Conservation (phyloP, 495 filamentous ascomycete species). For the Venustampulla echinocandica region DNA sequence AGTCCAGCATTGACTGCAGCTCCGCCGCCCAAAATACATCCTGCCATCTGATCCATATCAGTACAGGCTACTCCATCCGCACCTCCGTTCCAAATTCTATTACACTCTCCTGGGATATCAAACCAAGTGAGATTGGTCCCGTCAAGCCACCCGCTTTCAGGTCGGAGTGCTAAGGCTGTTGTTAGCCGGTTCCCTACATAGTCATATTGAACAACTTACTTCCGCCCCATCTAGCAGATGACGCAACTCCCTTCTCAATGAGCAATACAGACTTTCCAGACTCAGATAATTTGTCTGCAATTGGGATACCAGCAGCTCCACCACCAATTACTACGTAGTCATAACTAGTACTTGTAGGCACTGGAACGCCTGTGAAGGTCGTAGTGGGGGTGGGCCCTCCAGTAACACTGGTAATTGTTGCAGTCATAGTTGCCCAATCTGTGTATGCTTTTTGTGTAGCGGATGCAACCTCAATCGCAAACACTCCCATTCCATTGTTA, state of each 20-base stretch:
- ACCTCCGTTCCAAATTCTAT: slow-evolving; percentile 53
- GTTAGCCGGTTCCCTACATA: slow-evolving; percentile 8
- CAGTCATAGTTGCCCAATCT: slow-evolving; percentile 40
- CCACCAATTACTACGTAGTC: slow-evolving; percentile 63
- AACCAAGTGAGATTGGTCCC: slow-evolving; percentile 64
- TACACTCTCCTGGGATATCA: slow-evolving; percentile 73
- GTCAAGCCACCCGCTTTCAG: slow-evolving; percentile 45
- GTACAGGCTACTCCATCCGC: slow-evolving; percentile 55
- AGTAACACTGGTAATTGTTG: slow-evolving; percentile 22
- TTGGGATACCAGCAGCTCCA: slow-evolving; percentile 56
- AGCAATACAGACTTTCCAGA: slow-evolving; percentile 55
- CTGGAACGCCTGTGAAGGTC: slow-evolving; percentile 30
- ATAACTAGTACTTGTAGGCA: slow-evolving; percentile 39
- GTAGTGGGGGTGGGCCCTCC: slow-evolving; percentile 27
- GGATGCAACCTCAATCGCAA: slow-evolving; percentile 28
- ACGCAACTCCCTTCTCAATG: slow-evolving; percentile 56
- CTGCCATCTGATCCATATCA: slow-evolving; percentile 65
- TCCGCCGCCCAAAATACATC: slow-evolving; percentile 69
- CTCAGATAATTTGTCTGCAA: slow-evolving; percentile 56
- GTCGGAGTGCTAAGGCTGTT: slow-evolving; percentile 19
- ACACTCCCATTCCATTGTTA: slow-evolving; percentile 34
- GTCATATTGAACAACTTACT: slow-evolving; percentile 22
- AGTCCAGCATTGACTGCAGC: slow-evolving; percentile 64
- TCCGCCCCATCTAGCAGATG: slow-evolving; percentile 51
- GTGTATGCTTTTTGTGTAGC: slow-evolving; percentile 36